Percentiles rank a stretch among this genome's conserved stretches.
Evolutionary conservation across 352 stramenopile species (phyloP).

Genomic region (Chrysophaeum taylorii): DNA sequence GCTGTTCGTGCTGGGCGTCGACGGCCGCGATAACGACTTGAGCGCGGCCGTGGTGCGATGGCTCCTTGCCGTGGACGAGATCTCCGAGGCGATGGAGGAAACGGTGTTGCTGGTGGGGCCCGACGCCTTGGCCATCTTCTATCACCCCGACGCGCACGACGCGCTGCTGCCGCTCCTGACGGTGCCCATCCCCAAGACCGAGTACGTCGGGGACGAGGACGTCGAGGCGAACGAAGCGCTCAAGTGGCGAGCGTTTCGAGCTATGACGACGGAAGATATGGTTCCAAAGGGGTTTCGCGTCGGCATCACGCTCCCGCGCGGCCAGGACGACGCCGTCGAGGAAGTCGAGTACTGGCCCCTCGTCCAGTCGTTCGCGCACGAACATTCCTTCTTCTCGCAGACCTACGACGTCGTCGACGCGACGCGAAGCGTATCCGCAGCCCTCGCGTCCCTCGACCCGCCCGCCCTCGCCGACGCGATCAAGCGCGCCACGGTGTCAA

Average conservation of each 20-base stretch:
- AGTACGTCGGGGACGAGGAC: background rate
- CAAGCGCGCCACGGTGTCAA: background rate
- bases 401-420: slow-evolving; percentile 12
- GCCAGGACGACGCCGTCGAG: background rate
- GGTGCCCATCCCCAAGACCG: too few relatives aligned
- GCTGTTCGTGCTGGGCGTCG: slow-evolving; percentile 8
- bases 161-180: background rate
- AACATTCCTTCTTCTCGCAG: background rate
- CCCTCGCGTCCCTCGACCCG: background rate
- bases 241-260: background rate
- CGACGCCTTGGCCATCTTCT: background rate
- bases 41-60: background rate
- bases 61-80: background rate
- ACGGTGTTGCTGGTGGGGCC: background rate
- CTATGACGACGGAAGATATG: too few relatives aligned
- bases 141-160: background rate
- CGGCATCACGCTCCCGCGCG: background rate
- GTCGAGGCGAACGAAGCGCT: background rate
- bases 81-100: background rate
- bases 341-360: slow-evolving; percentile 11
- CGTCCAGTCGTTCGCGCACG: background rate
- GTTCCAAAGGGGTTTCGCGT: background rate
- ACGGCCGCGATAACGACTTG: background rate
- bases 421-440: background rate
- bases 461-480: background rate